Base-by-base conservation (phyloP, 1,284 basidiomycete genomes). In the Leccinum solheimii region DNA sequence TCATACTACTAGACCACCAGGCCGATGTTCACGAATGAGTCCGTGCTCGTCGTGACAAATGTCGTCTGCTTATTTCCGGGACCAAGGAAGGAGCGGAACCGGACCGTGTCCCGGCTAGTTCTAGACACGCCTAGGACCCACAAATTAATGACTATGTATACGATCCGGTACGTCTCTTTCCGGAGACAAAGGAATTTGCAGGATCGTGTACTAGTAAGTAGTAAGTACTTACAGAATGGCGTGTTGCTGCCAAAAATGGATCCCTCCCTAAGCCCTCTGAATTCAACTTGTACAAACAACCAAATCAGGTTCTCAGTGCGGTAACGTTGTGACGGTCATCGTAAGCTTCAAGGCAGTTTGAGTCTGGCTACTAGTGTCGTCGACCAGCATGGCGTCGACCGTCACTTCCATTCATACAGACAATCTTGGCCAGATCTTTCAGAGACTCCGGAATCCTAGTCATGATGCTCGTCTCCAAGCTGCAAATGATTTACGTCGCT, bases 1-100 rank as follows among this genome's bases (percentile, higher is more conserved):
- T 86, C 83, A 84, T 85, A 83, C 84, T 84, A 85, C 84, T 85
- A 85, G 83, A 85, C 83, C 84, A 85, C 82, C 83, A 85, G 83
- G 83, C 83, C 84, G 65, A 56, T 32, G 13, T 27, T 11, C 5
- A 19, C 10, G 5, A 11, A 0, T 3, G 4, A 2, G 3, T 38
- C 49, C 27, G 26, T 49, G 23, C 27, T 40, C 26, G 13, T 36
- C 21, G n/a, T 34, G 48, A 7, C 11, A 27, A 16, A 50, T 49
- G 19, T 36, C 19, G 11, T 45, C 21, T 45, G 16, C 40, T 49
- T 30, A 16, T 11, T 6, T n/a, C 55, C 43, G 32, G 43, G 6
- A 13, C 23, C 48, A 50, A 23, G 23, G 23, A 50, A 26, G 8
- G 23, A 16, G 13, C 21, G 21, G 21, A 11, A 21, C 21, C 21